Percentiles rank a stretch among this genome's conserved stretches.
These are phyloP conservation scores for Dipodascus albidus DNA, from an alignment of 805 yeast genomes.

Conservation along the genomic window DNA sequence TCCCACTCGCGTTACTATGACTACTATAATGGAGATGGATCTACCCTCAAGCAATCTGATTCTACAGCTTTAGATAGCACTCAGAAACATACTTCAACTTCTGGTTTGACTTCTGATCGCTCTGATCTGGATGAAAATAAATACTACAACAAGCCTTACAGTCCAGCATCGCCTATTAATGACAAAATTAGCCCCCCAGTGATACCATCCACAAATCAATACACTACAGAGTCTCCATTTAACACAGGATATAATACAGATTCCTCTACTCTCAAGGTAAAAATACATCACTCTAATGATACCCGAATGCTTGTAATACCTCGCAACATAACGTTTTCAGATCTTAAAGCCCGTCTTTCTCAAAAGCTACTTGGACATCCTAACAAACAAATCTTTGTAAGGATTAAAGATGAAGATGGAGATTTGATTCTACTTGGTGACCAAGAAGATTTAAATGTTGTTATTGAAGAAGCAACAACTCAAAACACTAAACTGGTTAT, in stretches of 20 bases:
- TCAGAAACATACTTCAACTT: too few relatives aligned
- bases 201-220: too few relatives aligned
- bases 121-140: too few relatives aligned
- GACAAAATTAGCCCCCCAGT: too few relatives aligned
- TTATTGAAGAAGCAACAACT: constrained; percentile 2
- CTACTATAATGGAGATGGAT: not conserved
- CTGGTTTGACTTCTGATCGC: too few relatives aligned
- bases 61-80: too few relatives aligned
- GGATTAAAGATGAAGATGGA: constrained; percentile 9
- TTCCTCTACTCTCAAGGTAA: constrained; percentile 1
- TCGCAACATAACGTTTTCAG: constrained; percentile 2
- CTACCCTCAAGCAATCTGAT: not conserved
- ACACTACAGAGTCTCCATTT: too few relatives aligned
- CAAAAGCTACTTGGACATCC: constrained; percentile 1
- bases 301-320: constrained; percentile 6
- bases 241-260: too few relatives aligned
- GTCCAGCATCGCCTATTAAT: too few relatives aligned
- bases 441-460: constrained; percentile 7
- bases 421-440: constrained; percentile 7
- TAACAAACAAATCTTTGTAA: not conserved
- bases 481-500: not conserved
- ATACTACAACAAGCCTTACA: too few relatives aligned
- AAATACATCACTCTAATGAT: constrained; percentile 7
- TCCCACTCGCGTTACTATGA: not conserved
- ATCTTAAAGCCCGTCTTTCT: constrained; percentile 4